These are phyloP conservation scores for Leishmania tarentolae DNA, from an alignment of 208 protist genomes.

Conservation along the genomic window DNA sequence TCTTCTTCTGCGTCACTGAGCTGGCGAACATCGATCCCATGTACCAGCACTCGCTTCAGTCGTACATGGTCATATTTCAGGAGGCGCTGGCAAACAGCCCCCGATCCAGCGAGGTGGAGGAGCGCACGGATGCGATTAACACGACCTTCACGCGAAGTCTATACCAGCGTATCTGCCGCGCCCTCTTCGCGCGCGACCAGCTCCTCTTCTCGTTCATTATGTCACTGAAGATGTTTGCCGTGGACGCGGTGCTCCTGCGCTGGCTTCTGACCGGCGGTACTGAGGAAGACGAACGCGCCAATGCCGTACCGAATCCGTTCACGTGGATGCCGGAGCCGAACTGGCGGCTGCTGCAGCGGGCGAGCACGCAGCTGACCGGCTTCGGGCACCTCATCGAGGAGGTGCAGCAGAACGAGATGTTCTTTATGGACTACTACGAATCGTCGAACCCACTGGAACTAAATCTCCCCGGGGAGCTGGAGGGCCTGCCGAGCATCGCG, in stretches of 20 bases:
- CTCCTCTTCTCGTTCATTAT: constrained; percentile 96
- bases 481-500: constrained; percentile 75
- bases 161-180: constrained; percentile 90
- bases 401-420: constrained; percentile 62
- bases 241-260: constrained; percentile 85
- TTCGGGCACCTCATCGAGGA: constrained; percentile 49
- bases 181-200: constrained; percentile 94
- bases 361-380: constrained; percentile 62
- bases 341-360: constrained; percentile 89
- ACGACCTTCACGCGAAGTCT: constrained; percentile 86
- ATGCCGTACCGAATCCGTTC: constrained; percentile 51
- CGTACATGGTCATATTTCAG: constrained; percentile 96
- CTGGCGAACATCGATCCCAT: constrained; percentile 96
- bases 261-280: constrained; percentile 93
- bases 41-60: constrained; percentile 97
- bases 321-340: constrained; percentile 88
- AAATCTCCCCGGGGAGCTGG: constrained; percentile 64
- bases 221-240: constrained; percentile 91
- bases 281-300: constrained; percentile 44
- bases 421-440: constrained; percentile 88
- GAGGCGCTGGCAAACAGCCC: constrained; percentile 86
- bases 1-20: constrained; percentile 98
- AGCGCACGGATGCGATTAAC: constrained; percentile 84
- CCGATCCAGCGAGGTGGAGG: constrained; percentile 73
- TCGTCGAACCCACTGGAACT: constrained; percentile 76